phyloP scores from a whole-genome alignment of 148 eudicot species.

The Gaultheria prostrata region DNA sequence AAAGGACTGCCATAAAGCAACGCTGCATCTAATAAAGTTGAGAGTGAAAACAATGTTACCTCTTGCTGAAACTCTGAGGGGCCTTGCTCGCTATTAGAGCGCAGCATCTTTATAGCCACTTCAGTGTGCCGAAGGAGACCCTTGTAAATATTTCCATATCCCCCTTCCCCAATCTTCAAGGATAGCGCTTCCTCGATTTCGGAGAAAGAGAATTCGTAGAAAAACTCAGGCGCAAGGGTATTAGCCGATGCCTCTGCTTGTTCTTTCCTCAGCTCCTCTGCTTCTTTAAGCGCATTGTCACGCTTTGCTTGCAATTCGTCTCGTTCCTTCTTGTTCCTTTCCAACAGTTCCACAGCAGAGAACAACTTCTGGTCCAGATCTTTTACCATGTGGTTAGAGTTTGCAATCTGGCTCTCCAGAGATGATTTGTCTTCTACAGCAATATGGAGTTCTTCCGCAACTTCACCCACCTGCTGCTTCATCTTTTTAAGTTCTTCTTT shows the following conservation, averaged over 20 bases:
- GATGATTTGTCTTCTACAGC: slow-evolving; percentile 46
- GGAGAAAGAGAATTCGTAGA: slow-evolving; percentile 50
- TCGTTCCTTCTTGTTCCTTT: slow-evolving; percentile 67
- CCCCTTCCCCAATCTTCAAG: slow-evolving; percentile 81
- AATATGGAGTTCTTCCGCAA: slow-evolving; percentile 39
- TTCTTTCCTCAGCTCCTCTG: slow-evolving; percentile 47
- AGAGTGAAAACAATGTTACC: slow-evolving; percentile 36
- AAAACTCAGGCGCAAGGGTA: slow-evolving; percentile 38
- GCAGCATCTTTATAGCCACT: slow-evolving; percentile 72
- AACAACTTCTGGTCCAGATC: slow-evolving; percentile 60
- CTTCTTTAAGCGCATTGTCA: slow-evolving; percentile 56
- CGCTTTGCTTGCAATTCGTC: slow-evolving; percentile 61
- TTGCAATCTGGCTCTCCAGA: slow-evolving; percentile 50
- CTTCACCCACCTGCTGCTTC: slow-evolving; percentile 35
- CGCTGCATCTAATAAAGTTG: too few species aligned
- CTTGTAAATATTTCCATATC: slow-evolving; percentile 64
- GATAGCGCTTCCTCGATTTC: slow-evolving; percentile 56
- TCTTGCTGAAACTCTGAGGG: slow-evolving; percentile 74
- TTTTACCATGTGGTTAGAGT: slow-evolving; percentile 42
- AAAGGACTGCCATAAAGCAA: too few species aligned
- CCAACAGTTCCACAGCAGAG: slow-evolving; percentile 63
- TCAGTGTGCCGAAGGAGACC: slow-evolving; percentile 65
- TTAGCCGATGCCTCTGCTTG: slow-evolving; percentile 38
- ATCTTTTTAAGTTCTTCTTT: slow-evolving; percentile 46
- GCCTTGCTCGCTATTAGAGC: slow-evolving; percentile 59